These are phyloP conservation scores for Pneumocystis wakefieldiae DNA, from an alignment of 1,139 yeast genomes.

Conservation along the genomic window DNA sequence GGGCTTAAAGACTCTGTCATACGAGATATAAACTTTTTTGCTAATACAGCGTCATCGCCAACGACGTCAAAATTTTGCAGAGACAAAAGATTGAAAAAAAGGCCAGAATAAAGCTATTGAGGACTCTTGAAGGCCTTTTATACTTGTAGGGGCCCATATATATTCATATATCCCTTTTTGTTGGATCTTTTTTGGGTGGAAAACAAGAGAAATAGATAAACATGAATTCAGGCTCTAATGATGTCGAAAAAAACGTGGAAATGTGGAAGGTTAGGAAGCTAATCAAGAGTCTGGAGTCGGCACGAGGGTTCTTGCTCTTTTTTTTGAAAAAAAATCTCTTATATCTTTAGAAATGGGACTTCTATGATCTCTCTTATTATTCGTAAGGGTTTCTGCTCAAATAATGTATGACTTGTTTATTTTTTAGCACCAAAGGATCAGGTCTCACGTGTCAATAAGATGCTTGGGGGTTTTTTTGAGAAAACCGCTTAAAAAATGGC, in stretches of 20 bases:
- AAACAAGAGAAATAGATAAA: neutral
- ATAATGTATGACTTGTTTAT: neutral
- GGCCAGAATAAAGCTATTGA: neutral
- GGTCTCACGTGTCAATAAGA: constrained; percentile 70
- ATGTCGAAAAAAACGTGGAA: constrained; percentile 92
- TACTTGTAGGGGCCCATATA: neutral
- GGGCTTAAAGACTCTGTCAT: too few relatives aligned
- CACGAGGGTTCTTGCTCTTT: constrained; percentile 4
- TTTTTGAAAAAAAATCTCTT: neutral
- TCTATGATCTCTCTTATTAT: constrained; percentile 94
- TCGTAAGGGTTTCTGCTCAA: constrained; percentile 15
- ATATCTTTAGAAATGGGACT: constrained; percentile 91
- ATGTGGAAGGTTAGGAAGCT: constrained; percentile 93
- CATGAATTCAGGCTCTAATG: constrained; percentile 28
- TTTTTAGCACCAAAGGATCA: constrained; percentile 69
- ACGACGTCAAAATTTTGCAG: too few relatives aligned
- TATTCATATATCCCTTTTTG: neutral
- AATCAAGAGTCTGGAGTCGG: constrained; percentile 14
- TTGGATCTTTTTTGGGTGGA: neutral
- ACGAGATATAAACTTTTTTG: too few relatives aligned
- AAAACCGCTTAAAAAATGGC: neutral
- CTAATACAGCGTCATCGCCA: too few relatives aligned
- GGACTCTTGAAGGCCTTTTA: neutral
- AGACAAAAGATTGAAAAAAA: too few relatives aligned
- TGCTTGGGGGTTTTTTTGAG: constrained; percentile 35